phyloP scores from a whole-genome alignment of 176 grass and related monocot genomes.

The Areca catechu region DNA sequence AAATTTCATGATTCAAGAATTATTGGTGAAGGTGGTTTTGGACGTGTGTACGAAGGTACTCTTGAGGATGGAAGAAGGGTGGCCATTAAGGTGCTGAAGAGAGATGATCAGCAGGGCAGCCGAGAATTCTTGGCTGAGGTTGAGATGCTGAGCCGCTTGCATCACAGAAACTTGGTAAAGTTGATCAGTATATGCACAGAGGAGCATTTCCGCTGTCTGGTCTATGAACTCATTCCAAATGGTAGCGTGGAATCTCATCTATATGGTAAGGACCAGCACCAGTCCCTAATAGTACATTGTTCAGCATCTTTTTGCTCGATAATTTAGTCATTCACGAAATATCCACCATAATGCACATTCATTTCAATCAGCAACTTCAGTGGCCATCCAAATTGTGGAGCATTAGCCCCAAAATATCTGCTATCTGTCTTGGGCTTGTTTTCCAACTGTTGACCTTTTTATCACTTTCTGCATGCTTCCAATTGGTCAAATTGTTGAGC shows the following conservation, averaged over 20 bases:
- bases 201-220: constrained; percentile 9
- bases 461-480: too few relatives aligned
- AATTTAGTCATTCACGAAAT: background rate
- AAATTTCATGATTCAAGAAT: constrained; percentile 13
- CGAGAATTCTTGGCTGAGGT: constrained; percentile 16
- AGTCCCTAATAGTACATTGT: background rate
- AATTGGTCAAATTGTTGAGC: too few relatives aligned
- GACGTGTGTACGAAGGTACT: constrained; percentile 5
- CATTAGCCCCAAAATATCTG: too few relatives aligned
- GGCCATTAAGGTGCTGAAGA: constrained; percentile 12
- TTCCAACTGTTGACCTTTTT: too few relatives aligned
- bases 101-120: constrained; percentile 14
- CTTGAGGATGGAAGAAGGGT: constrained; percentile 14
- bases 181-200: constrained; percentile 13
- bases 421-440: too few relatives aligned
- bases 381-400: too few relatives aligned
- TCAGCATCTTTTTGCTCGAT: background rate
- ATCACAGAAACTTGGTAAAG: constrained; percentile 21
- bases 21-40: constrained; percentile 19
- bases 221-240: constrained; percentile 18
- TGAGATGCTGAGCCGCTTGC: constrained; percentile 18
- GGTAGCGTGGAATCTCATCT: constrained; percentile 19
- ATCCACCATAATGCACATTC: too few relatives aligned
- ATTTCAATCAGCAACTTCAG: too few relatives aligned
- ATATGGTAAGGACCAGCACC: background rate